Evolutionary conservation across 2,329 filamentous ascomycete genomes (phyloP), one percentile per base, ranked within the genome.

Genomic region (Botrytis hyacinthi): DNA sequence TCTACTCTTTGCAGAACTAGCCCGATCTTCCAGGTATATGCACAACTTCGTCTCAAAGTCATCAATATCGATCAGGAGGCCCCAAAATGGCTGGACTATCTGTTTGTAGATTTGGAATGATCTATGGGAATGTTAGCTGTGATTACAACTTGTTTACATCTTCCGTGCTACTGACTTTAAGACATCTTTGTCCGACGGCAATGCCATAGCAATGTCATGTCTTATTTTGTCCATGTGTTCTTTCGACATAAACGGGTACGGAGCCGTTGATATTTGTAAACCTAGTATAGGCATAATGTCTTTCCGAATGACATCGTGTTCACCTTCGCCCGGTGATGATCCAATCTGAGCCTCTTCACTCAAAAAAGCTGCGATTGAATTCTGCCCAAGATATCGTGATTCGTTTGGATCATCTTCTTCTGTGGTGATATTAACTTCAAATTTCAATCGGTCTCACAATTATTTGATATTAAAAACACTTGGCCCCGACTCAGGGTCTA

Each of bases 221-320:
- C 88, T 89, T 74, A 91, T 81, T 70, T 84, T 85, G 76, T 90
- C 87, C 57, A 91, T 85, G 74, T 91, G 89, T 46, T 86, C 85
- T 29, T 87, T 84, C 12, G 89, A 91, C 89, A 91, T 91, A 78
- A 91, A 84, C 40, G 89, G 89, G 78, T 91, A 91, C 3, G 89
- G 89, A 44, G 89, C 89, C 14, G 78, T 75, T 48, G 89, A 90
- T 73, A 88, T 90, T 78, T 91, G 89, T 51, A 91, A 83, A 22
- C 89, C 89, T 37, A 91, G 83, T 68, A 91, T 91, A 61, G 89
- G 90, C 74, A 89, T 85, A 85, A 91, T 91, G 81, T 91, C 89
- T 77, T 87, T 86, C 70, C 89, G 87, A 70, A 91, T 90, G 76
- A 80, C 78, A 73, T 80, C 80, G 70, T 80, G 79, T 16, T 78